Base-by-base conservation (phyloP, 192 early-diverging fungal genomes). In the Dispira simplex region DNA sequence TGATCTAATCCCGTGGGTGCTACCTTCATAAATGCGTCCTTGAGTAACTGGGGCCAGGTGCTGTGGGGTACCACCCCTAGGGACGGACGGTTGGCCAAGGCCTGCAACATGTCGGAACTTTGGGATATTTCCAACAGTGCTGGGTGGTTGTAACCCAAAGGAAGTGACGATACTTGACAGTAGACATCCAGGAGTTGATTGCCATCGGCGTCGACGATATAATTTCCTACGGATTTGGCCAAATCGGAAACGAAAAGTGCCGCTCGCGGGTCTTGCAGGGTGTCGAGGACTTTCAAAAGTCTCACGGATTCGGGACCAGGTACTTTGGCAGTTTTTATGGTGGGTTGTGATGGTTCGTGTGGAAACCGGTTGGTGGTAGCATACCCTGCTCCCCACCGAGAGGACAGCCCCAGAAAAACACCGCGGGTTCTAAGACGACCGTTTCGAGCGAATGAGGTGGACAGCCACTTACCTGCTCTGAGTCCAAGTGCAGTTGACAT, bases 141-240 rank as follows among this genome's bases (percentile, higher is more conserved):
- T 57, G 75, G 70, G 66, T 79, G 79, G 68, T 88, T 88, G 75
- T 88, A 88, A 11, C 86, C 86, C 27, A 88, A 66, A 5, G 86
- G 86, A 45, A 88, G 77, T 21, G 84, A 85, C 21, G 86, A 79
- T 43, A 88, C 85, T 66, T 88, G 86, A 63, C 80, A 81, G 73
- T 80, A 85, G 62, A 88, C 46, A 65, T 88, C 86, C 46, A 88
- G 70, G 28, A 88, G 67, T 32, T 67, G 66, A 66, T 88, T 88
- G 53, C 86, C 86, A 67, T 88, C 86, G 0, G 81, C 77, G 57
- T 88, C 86, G 3, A 77, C 81, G 43, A 88, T 81, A 67, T 85
- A 88, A 69, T 88, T 88, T 63, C 86, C 86, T 25, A 76, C 73
- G 11, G 83, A 85, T 65, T 83, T 83, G 51, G 47, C 64, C 65